Evolutionary conservation across 495 filamentous ascomycete genomes (phyloP), one percentile per base, ranked within the genome.

Genomic region (Daldinia bambusicola): DNA sequence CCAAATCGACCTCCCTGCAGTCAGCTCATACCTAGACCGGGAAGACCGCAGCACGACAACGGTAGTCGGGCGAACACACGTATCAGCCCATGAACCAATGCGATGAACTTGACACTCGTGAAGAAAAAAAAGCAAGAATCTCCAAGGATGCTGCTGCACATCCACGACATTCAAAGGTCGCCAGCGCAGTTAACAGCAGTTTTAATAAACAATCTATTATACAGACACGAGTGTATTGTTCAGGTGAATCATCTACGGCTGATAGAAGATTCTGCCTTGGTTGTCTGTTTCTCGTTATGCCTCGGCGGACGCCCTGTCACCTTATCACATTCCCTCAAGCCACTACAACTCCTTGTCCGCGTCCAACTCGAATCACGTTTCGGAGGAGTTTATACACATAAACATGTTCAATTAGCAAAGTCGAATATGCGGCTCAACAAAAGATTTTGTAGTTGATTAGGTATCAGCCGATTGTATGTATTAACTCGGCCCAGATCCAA

Each of bases 41-140:
- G 40, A 52, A 66, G 51, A 58, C 26, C 18, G 22, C 22, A 40
- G 5, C 41, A n/a, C 52, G 52, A 57, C 48, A 65, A 61, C 57
- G 53, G 40, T 58, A 69, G 51, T 31, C 70, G 70, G 70, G 70
- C 70, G 70, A 69, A 31, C 51, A 40, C 30, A 57, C 38, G 45
- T 36, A 67, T 58, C 48, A 60, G 38, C 1, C 61, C 18, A 57
- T 12, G 16, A 57, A 37, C 65, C 61, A 53, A 53, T 53, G 30
- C 59, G 63, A 63, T 22, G 22, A 38, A 43, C 41, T 14, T 14
- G 30, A 55, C 53, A 13, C n/a, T 51, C 41, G 66, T 13, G 26
- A 69, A 63, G 60, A 61, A 56, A 56, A 50, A 50, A 32, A 60
- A 61, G 32, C 45, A 60, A 65, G 45, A 4, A 57, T 57, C 41